phyloP scores from a whole-genome alignment of 306 rosid species.

The Prunus dulcis region DNA sequence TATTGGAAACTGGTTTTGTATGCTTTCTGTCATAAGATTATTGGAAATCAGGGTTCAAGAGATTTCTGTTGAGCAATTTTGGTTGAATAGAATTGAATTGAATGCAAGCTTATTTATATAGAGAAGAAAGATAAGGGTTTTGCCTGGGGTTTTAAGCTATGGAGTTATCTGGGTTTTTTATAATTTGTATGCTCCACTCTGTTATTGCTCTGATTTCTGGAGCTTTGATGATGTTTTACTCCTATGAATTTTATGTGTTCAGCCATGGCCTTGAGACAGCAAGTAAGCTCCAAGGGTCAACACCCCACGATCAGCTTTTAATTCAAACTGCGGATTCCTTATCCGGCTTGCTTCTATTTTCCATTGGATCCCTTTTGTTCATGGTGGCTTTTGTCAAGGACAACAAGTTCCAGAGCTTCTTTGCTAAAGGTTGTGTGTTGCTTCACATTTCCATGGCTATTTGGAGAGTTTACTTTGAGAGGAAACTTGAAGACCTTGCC shows the following conservation, averaged over 20 bases:
- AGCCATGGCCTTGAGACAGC: slow-evolving; percentile 75
- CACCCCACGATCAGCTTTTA: slow-evolving; percentile 75
- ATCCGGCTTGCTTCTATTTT: slow-evolving; percentile 73
- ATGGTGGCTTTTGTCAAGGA: slow-evolving; percentile 88
- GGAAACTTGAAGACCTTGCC: slow-evolving; percentile 63
- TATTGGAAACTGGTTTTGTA: neutral
- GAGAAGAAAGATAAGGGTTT: slow-evolving; percentile 3
- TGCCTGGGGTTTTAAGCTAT: slow-evolving; percentile 23
- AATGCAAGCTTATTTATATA: neutral
- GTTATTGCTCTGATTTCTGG: slow-evolving; percentile 70
- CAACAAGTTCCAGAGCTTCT: slow-evolving; percentile 77
- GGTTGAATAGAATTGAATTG: neutral
- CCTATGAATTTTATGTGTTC: slow-evolving; percentile 56
- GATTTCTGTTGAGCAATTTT: neutral
- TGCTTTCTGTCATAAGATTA: neutral
- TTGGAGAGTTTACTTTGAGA: slow-evolving; percentile 75
- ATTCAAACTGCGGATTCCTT: slow-evolving; percentile 77
- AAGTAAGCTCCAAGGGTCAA: slow-evolving; percentile 79
- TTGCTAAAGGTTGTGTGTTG: slow-evolving; percentile 78
- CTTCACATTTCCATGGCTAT: slow-evolving; percentile 84
- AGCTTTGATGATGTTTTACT: slow-evolving; percentile 64
- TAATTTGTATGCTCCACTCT: slow-evolving; percentile 76
- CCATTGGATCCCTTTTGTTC: slow-evolving; percentile 66
- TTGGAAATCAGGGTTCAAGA: neutral
- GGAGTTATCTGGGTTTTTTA: slow-evolving; percentile 62